Conservation (phyloP, 495 filamentous ascomycete species). For the Chlorociboria aeruginascens region DNA sequence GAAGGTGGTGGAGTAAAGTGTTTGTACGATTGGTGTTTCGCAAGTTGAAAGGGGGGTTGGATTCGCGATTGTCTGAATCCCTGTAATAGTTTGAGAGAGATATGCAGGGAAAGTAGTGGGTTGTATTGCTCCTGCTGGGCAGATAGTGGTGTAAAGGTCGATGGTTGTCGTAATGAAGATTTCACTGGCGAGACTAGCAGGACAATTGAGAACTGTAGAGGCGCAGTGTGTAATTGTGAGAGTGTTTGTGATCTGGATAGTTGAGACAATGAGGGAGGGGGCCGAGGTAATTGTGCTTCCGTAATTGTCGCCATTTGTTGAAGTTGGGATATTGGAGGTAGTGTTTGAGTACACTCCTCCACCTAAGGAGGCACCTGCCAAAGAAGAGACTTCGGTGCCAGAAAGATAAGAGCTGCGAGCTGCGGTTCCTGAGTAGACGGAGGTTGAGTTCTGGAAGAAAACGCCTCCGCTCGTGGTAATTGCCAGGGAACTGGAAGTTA, state of each 20-base stretch:
- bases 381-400: too few relatives aligned
- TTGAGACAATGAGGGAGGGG: slow-evolving; percentile 3
- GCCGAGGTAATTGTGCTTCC: slow-evolving; percentile 4
- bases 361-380: neutral
- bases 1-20: slow-evolving; percentile 2
- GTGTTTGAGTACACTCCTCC: neutral
- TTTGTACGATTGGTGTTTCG: neutral
- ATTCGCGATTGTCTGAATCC: too few relatives aligned
- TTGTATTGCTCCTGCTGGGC: slow-evolving; percentile 4
- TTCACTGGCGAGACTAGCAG: slow-evolving; percentile 15
- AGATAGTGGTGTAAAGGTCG: slow-evolving; percentile 21
- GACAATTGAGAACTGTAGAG: slow-evolving; percentile 19
- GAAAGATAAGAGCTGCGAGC: too few relatives aligned
- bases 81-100: too few relatives aligned
- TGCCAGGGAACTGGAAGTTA: too few relatives aligned
- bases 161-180: slow-evolving; percentile 14
- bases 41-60: neutral
- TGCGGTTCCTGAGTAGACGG: too few relatives aligned
- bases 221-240: slow-evolving; percentile 19
- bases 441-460: too few relatives aligned
- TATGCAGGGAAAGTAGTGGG: neutral
- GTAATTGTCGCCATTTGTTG: neutral
- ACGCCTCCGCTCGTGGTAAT: too few relatives aligned
- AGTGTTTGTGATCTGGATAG: slow-evolving; percentile 2
- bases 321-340: neutral